Base-by-base conservation (phyloP, 2,329 filamentous ascomycete genomes). In the Stemphylium lycopersici region DNA sequence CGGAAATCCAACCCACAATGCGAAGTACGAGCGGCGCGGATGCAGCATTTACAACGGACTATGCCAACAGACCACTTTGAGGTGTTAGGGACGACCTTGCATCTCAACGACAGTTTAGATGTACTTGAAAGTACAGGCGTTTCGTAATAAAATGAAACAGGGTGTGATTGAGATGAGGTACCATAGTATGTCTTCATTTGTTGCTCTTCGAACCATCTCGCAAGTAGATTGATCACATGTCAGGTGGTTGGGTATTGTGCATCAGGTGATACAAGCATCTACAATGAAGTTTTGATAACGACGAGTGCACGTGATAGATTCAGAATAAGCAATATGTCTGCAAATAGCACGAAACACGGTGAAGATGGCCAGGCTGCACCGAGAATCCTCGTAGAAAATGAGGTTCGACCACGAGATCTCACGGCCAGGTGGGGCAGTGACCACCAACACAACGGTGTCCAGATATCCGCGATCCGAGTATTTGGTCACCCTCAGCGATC, bases 211-310 rank as follows among this genome's bases (percentile, higher is more conserved):
- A 40, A 40, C 44, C 45, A 55, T 48, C 49, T 53, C 50, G 51
- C 52, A 48, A 51, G 50, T 51, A 54, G 42, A 50, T 54, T 42
- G 48, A 53, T 45, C 42, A 56, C 53, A 59, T 55, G 59, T 58
- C 47, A 58, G 48, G 41, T 58, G 54, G 26, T 37, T 40, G n/a
- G 47, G 59, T 43, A 51, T 57, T 41, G 32, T 34, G 24, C 20
- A 33, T 24, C 39, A 49, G n/a, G 39, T 49, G 47, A 51, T 36
- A 42, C 26, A 41, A 29, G 24, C n/a, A 37, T 18, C 6, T 24
- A 33, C 16, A 22, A 36, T 16, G 29, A 18, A 20, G 20, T 18
- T 13, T 32, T 13, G n/a, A 43, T 38, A 32, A 13, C 39, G 6
- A 33, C 45, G 40, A 39, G 5, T 39, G 15, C 16, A 34, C 31